Conservation (phyloP, 257 asterid species). For the Striga asiatica region DNA sequence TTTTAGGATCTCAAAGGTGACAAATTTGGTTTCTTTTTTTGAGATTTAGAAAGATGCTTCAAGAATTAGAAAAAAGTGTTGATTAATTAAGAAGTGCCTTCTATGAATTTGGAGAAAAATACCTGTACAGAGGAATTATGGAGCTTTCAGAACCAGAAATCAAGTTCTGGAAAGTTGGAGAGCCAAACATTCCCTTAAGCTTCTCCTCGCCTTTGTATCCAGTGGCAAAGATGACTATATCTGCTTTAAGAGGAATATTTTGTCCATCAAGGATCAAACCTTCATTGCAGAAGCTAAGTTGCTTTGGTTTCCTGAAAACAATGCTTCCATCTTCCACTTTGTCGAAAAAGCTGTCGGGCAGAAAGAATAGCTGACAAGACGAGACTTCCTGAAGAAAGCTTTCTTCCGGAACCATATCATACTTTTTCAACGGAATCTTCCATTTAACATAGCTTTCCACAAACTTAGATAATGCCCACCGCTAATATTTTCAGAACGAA, state of each 20-base stretch:
- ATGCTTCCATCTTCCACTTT: conserved; percentile 49
- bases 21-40: too few species aligned
- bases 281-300: conserved; percentile 25
- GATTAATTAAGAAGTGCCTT: neutral
- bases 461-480: conserved; percentile 49
- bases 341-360: conserved; percentile 30
- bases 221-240: conserved; percentile 41
- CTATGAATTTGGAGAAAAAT: neutral
- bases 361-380: conserved; percentile 27
- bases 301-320: conserved; percentile 19
- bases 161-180: conserved; percentile 22
- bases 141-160: conserved; percentile 29
- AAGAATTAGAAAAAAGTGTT: neutral
- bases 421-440: conserved; percentile 41
- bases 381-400: conserved; percentile 28
- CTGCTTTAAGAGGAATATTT: conserved; percentile 26
- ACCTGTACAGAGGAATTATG: conserved; percentile 39
- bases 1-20: too few species aligned
- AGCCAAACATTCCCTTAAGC: conserved; percentile 30
- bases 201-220: conserved; percentile 46
- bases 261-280: conserved; percentile 35
- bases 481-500: conserved; percentile 18
- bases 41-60: neutral
- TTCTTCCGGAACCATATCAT: conserved; percentile 42
- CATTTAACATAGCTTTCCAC: conserved; percentile 40